Evolutionary conservation across 306 rosid genomes (phyloP).

Genomic region (Luffa acutangula): DNA sequence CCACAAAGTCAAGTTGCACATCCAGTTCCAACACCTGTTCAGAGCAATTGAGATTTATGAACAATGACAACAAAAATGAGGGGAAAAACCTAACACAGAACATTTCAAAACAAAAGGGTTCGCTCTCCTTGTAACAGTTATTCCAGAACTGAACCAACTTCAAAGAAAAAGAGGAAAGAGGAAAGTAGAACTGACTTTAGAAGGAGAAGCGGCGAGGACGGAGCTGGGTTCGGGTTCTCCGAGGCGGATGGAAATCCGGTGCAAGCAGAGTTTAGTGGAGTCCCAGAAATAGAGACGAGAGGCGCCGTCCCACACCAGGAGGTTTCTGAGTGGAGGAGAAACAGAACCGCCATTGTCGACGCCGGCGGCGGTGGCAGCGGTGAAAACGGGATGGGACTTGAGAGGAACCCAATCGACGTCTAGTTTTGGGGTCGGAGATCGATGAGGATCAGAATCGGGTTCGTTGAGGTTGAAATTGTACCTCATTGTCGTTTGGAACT

Average conservation of each 20-base stretch:
- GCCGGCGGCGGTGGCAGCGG: slow-evolving; percentile 9
- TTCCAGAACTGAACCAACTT: not conserved
- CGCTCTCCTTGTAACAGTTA: not conserved
- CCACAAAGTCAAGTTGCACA: slow-evolving; percentile 34
- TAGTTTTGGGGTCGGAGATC: slow-evolving; percentile 49
- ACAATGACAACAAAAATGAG: not conserved
- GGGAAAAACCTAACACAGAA: not conserved
- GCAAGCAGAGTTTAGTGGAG: slow-evolving; percentile 33
- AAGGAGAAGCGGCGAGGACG: slow-evolving; percentile 67
- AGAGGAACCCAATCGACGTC: slow-evolving; percentile 82
- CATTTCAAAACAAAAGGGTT: not conserved
- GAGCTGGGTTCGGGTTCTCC: slow-evolving; percentile 85
- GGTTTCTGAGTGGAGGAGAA: slow-evolving; percentile 27
- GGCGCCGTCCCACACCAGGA: slow-evolving; percentile 72
- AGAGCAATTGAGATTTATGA: slow-evolving; percentile 13
- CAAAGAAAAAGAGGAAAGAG: not conserved
- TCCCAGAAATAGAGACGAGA: slow-evolving; percentile 91
- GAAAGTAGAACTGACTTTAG: slow-evolving; percentile 38
- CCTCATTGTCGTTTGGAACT: slow-evolving; percentile 24
- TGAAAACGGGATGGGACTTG: slow-evolving; percentile 56
- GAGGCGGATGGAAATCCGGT: slow-evolving; percentile 64
- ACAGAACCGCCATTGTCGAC: slow-evolving; percentile 3
- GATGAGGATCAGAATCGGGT: slow-evolving; percentile 25
- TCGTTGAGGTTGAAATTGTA: slow-evolving; percentile 29
- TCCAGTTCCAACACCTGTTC: slow-evolving; percentile 66